Evolutionary conservation across 805 yeast species (phyloP).

Genomic region (Pichia rugopelliculosa): DNA sequence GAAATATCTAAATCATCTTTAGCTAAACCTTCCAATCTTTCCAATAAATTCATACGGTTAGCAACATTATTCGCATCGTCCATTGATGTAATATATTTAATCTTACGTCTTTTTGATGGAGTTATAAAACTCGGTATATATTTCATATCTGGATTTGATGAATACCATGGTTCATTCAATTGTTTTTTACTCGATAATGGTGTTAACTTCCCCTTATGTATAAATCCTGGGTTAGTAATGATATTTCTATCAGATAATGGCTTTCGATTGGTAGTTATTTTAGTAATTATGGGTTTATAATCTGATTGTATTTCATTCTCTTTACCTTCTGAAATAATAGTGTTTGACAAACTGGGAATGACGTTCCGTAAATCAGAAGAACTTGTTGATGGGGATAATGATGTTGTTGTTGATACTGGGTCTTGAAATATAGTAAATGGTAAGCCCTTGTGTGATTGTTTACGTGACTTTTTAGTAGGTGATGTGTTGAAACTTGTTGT

Average conservation of each 20-base stretch:
- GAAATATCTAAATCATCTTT: not conserved
- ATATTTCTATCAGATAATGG: slow-evolving; percentile 9
- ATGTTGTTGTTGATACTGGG: not conserved
- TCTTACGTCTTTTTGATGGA: slow-evolving; percentile 9
- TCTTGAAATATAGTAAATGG: slow-evolving; percentile 9
- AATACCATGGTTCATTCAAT: slow-evolving; percentile 10
- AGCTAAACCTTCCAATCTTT: not conserved
- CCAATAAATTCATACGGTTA: not conserved
- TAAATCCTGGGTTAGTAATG: slow-evolving; percentile 6
- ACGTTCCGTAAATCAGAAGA: not conserved
- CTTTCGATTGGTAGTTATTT: not conserved
- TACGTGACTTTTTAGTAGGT: slow-evolving; percentile 7
- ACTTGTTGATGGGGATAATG: not conserved
- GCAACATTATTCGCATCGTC: not conserved
- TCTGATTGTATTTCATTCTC: slow-evolving; percentile 1
- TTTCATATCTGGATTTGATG: not conserved
- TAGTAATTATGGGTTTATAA: not conserved
- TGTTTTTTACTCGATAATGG: slow-evolving; percentile 3
- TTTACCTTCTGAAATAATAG: not conserved
- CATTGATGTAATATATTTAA: slow-evolving; percentile 5
- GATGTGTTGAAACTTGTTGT: not conserved
- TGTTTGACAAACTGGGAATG: not conserved
- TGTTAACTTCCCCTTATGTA: not conserved
- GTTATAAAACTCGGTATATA: slow-evolving; percentile 10
- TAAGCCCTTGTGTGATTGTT: not conserved